These are phyloP conservation scores for Scheffersomyces coipomensis DNA, from an alignment of 805 yeast species.

Conservation along the genomic window DNA sequence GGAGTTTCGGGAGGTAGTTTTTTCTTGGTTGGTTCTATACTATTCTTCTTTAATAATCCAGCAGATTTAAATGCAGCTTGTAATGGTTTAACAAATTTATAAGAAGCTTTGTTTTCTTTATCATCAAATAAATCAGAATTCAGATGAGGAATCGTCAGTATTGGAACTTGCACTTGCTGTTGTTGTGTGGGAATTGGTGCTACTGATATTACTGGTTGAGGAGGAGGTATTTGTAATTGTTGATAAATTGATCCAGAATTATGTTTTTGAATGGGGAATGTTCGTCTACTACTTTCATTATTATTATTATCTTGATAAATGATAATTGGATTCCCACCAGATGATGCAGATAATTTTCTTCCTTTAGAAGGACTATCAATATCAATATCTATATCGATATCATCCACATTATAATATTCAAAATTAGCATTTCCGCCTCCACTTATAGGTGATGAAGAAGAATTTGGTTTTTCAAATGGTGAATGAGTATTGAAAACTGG, in stretches of 20 bases:
- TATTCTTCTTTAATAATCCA: slow-evolving; percentile 61
- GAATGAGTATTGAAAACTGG: slow-evolving; percentile 3
- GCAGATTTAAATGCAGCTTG: slow-evolving; percentile 80
- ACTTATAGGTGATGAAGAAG: slow-evolving; percentile 7
- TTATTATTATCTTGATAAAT: slow-evolving; percentile 22
- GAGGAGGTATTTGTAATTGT: background rate
- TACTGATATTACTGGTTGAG: background rate
- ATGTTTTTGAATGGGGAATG: background rate
- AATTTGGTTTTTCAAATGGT: slow-evolving; percentile 6
- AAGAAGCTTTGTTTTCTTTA: slow-evolving; percentile 42
- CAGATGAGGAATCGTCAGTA: background rate
- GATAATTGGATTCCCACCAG: slow-evolving; percentile 13
- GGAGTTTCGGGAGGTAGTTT: slow-evolving; percentile 46
- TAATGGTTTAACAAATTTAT: slow-evolving; percentile 74
- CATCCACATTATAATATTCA: slow-evolving; percentile 26
- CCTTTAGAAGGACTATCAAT: slow-evolving; percentile 30
- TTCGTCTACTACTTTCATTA: background rate
- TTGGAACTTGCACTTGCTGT: background rate
- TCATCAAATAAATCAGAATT: slow-evolving; percentile 17
- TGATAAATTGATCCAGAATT: background rate
- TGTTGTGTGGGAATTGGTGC: background rate
- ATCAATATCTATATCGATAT: slow-evolving; percentile 14
- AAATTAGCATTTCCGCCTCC: slow-evolving; percentile 5
- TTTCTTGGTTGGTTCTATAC: slow-evolving; percentile 14
- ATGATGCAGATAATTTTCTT: slow-evolving; percentile 20